Evolutionary conservation across 2,329 filamentous ascomycete species (phyloP), one percentile per base, ranked within the genome.

Genomic region (Aspergillus sp.): DNA sequence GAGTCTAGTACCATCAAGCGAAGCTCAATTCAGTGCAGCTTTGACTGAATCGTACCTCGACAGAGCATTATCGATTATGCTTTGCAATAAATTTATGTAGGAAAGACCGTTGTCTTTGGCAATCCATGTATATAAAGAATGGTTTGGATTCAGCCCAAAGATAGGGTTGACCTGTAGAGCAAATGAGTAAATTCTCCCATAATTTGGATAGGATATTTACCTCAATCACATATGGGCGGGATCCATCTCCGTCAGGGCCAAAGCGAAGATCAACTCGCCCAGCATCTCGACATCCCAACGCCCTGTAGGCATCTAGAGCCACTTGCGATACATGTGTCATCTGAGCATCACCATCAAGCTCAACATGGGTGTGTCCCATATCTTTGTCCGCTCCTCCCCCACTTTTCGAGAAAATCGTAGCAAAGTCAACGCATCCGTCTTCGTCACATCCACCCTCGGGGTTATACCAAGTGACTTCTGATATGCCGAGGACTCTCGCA

Each of bases 191-290:
- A 11, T 11, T 11, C 8, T 30, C 0, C 26, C 26, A 30, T 30
- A 30, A 11, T 8, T 30, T 30, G 26, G 26, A 30, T 4, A 10
- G 24, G 14, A 4, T 13, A 41, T 17, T 22, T 44, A 51, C 50
- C 44, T 60, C 56, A 22, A 60, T 55, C 3, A 59, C 47, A 47
- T 53, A 46, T 19, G 58, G 51, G 5, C 49, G 26, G 22, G 49
- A 6, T 4, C 45, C 36, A 14, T 24, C 33, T 1, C 20, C 26
- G 3, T 40, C 26, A 4, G 44, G 35, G 11, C 48, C 51, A 42
- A 60, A 47, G 1, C 58, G 55, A 13, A 60, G 45, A 53, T 59
- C 58, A 9, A 60, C 53, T 10, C 58, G 45, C 14, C 57, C 57
- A 9, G 36, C 57, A 51, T 60, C 57, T 4, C 46, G 45, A 38